Conservation (phyloP, 2,329 filamentous ascomycete genomes). For the Xylaria sp. region DNA sequence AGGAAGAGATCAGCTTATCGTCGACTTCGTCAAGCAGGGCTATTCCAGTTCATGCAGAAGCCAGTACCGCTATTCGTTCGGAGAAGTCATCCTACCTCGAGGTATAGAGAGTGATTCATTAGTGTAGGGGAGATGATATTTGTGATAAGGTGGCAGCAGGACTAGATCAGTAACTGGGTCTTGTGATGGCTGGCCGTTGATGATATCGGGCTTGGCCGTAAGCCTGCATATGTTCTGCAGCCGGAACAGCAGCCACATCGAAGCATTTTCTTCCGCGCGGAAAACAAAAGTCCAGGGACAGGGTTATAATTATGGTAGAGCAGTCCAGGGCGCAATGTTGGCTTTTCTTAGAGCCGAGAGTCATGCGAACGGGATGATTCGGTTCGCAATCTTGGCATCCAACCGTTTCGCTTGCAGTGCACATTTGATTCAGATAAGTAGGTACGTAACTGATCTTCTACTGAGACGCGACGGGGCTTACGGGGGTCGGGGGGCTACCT, state of each 20-base stretch:
- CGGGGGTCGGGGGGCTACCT: too few relatives aligned
- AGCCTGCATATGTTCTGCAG: conserved; percentile 27
- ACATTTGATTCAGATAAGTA: neutral
- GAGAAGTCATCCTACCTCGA: conserved; percentile 15
- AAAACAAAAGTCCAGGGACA: conserved; percentile 22
- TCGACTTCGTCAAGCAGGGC: conserved; percentile 17
- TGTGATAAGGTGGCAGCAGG: conserved; percentile 20
- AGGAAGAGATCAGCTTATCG: conserved; percentile 26
- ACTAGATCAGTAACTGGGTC: conserved; percentile 17
- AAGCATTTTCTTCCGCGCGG: conserved; percentile 18
- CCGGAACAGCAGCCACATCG: conserved; percentile 25
- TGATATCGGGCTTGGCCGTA: conserved; percentile 31
- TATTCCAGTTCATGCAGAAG: conserved; percentile 20
- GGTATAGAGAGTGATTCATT: conserved; percentile 9
- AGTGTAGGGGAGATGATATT: neutral
- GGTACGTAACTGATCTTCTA: conserved; percentile 1
- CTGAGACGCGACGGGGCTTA: neutral
- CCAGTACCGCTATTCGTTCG: conserved; percentile 8
- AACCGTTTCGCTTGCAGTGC: neutral
- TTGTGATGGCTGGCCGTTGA: conserved; percentile 27
- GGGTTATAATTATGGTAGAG: conserved; percentile 10
- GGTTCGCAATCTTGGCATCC: conserved; percentile 11
- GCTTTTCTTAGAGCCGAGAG: conserved; percentile 13
- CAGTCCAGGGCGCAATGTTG: neutral
- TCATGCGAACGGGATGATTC: conserved; percentile 15